Percentiles rank a stretch among this genome's conserved stretches.
phyloP scores from a whole-genome alignment of 1,139 yeast species.

The Williopsis jadinii region DNA sequence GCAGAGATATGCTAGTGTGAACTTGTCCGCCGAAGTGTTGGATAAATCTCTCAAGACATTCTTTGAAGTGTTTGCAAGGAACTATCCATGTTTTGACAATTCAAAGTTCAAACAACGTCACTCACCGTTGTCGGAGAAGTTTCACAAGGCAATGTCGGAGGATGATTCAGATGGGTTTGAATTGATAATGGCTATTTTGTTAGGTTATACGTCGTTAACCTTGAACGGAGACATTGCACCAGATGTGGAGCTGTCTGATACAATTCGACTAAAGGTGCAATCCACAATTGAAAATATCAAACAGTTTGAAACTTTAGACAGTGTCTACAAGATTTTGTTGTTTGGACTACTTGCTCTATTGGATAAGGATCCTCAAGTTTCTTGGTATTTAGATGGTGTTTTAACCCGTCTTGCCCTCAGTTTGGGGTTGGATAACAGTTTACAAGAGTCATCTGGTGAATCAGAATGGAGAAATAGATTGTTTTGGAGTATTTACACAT shows the following conservation, averaged over 20 bases:
- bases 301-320: conserved; percentile 26
- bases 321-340: conserved; percentile 33
- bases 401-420: conserved; percentile 34
- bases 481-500: conserved; percentile 45
- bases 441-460: conserved; percentile 25
- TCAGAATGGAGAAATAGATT: conserved; percentile 36
- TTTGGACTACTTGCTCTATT: conserved; percentile 40
- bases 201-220: conserved; percentile 41
- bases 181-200: conserved; percentile 41
- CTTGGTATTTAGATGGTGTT: conserved; percentile 45
- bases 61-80: conserved; percentile 6
- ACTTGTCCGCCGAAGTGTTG: conserved; percentile 1
- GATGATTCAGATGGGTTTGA: conserved; percentile 26
- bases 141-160: conserved; percentile 2
- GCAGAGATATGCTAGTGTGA: neutral
- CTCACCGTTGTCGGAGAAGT: conserved; percentile 2
- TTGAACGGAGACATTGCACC: conserved; percentile 30
- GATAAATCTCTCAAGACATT: conserved; percentile 5
- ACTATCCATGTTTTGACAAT: conserved; percentile 7
- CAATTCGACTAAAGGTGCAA: neutral
- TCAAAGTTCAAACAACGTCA: conserved; percentile 1
- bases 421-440: conserved; percentile 36
- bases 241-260: conserved; percentile 1
- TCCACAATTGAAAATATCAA: neutral
- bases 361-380: conserved; percentile 36